Evolutionary conservation across 2,329 filamentous ascomycete species (phyloP).

Genomic region (Kalaharituber pfeilii): DNA sequence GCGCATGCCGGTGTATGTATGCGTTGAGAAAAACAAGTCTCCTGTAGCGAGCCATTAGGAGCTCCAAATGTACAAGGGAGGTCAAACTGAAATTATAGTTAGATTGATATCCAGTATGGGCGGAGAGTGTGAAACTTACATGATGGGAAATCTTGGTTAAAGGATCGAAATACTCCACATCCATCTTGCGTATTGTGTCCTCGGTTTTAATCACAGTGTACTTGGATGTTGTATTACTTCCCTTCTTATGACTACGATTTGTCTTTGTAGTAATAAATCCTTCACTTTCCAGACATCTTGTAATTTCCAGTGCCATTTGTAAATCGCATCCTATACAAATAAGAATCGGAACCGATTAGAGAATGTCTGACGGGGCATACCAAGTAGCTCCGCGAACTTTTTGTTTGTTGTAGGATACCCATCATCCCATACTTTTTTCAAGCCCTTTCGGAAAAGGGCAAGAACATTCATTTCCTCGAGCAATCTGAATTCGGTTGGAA

Average conservation of each 20-base stretch:
- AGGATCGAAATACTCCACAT: slow-evolving; percentile 18
- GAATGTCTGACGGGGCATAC: neutral
- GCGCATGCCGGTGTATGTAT: too few relatives aligned
- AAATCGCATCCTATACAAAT: slow-evolving; percentile 14
- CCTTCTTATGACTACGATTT: slow-evolving; percentile 7
- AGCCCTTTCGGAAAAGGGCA: slow-evolving; percentile 17
- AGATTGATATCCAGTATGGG: neutral
- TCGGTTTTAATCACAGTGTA: slow-evolving; percentile 15
- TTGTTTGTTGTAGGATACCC: slow-evolving; percentile 17
- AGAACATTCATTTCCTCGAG: slow-evolving; percentile 19
- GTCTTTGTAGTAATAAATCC: slow-evolving; percentile 13
- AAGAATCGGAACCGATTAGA: neutral
- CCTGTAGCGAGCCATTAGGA: too few relatives aligned
- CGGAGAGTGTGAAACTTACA: slow-evolving; percentile 14
- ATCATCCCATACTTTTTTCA: slow-evolving; percentile 14
- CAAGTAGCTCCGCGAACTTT: slow-evolving; percentile 12
- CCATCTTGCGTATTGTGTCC: slow-evolving; percentile 8
- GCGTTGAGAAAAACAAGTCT: too few relatives aligned
- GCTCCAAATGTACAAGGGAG: too few relatives aligned
- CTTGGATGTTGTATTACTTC: slow-evolving; percentile 4
- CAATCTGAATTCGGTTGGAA: slow-evolving; percentile 15
- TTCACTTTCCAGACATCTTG: slow-evolving; percentile 14
- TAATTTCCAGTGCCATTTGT: slow-evolving; percentile 13
- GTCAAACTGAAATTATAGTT: neutral
- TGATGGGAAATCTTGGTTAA: slow-evolving; percentile 19